A percentile compares a stretch with the other conserved stretches of the same genome.
Evolutionary conservation across 2,329 filamentous ascomycete species (phyloP).

Genomic region (Monosporascus sp.): DNA sequence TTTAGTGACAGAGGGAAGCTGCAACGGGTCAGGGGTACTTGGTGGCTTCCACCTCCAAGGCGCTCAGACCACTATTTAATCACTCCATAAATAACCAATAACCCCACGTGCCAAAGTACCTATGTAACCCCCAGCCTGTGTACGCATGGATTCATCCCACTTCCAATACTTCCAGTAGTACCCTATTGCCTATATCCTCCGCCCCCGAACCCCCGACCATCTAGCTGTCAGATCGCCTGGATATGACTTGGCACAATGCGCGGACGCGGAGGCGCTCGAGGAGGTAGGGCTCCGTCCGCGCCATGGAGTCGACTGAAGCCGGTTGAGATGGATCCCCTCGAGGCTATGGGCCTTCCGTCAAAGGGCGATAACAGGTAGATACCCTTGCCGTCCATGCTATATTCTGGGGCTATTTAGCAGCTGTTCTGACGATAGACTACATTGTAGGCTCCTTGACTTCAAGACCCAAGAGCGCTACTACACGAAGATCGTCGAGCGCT

Average conservation of each 20-base stretch:
- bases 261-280: constrained; percentile 26
- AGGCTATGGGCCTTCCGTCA: constrained; percentile 78
- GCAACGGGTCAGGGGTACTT: not conserved
- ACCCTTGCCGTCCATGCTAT: constrained; percentile 1
- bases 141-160: too few species aligned
- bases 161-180: too few species aligned
- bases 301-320: constrained; percentile 70
- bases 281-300: constrained; percentile 39
- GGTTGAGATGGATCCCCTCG: constrained; percentile 68
- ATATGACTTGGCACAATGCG: constrained; percentile 28
- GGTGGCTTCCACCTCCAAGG: not conserved
- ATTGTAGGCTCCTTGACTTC: constrained; percentile 59
- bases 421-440: not conserved
- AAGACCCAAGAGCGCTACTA: constrained; percentile 83
- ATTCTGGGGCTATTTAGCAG: too few species aligned
- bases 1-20: too few species aligned
- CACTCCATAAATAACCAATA: too few species aligned
- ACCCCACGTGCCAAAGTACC: too few species aligned
- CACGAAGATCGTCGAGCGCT: constrained; percentile 79
- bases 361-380: constrained; percentile 81
- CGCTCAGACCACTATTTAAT: too few species aligned
- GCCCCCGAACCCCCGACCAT: not conserved
- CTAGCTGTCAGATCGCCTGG: constrained; percentile 7
- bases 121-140: too few species aligned
- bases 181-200: not conserved